A percentile compares a stretch with the other conserved stretches of the same genome.
Conservation (phyloP, 208 protist genomes). For the Naegleria fowleri region DNA sequence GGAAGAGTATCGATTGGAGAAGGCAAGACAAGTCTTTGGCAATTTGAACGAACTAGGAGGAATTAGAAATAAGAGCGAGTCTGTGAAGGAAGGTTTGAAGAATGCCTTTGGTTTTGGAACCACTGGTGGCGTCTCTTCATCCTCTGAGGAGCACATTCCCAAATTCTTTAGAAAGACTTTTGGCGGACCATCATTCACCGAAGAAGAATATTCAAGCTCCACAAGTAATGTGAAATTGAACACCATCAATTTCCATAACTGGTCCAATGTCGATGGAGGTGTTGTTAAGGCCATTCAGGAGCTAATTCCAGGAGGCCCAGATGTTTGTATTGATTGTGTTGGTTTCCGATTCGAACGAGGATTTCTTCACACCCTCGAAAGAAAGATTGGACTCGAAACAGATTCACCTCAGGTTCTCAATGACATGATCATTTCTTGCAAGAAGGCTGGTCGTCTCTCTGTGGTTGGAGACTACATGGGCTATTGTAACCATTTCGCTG, state of each 20-base stretch:
- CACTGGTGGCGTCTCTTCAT: not conserved
- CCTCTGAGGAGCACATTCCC: not conserved
- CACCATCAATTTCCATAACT: conserved; percentile 14
- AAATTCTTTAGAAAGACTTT: not conserved
- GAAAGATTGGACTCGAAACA: conserved; percentile 38
- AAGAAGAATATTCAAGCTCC: not conserved
- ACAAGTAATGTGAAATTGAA: not conserved
- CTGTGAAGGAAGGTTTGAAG: not conserved
- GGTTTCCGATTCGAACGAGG: conserved; percentile 42
- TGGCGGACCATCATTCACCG: too few species aligned
- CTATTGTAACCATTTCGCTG: conserved; percentile 44
- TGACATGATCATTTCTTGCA: conserved; percentile 37
- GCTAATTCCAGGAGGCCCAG: conserved; percentile 38
- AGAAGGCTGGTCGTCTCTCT: conserved; percentile 38
- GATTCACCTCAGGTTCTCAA: conserved; percentile 39
- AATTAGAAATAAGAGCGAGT: not conserved
- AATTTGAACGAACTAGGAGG: not conserved
- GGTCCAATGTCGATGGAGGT: not conserved
- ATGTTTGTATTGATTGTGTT: conserved; percentile 39
- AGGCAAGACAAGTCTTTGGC: conserved; percentile 32
- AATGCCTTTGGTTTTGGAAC: not conserved
- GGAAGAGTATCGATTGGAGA: conserved; percentile 34
- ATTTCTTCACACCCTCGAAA: conserved; percentile 39
- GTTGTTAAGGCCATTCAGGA: conserved; percentile 27
- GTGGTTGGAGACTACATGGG: conserved; percentile 44